These are phyloP conservation scores for Diphasiastrum complanatum DNA, from an alignment of 83 land plant genomes.

Conservation along the genomic window DNA sequence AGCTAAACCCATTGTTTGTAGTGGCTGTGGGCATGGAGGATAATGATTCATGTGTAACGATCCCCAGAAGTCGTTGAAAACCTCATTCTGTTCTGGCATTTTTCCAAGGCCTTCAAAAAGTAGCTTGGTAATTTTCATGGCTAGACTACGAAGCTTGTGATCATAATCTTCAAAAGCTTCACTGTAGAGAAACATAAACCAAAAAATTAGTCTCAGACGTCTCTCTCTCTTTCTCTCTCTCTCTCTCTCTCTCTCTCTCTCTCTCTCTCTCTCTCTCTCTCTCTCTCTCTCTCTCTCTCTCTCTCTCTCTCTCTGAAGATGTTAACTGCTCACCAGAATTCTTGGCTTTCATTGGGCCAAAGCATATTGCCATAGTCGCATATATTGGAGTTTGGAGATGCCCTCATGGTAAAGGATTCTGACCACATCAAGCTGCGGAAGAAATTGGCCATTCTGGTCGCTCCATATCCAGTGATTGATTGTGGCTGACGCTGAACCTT, in stretches of 20 bases:
- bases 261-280: too few relatives aligned
- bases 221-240: too few relatives aligned
- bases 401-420: slow-evolving; percentile 61
- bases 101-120: slow-evolving; percentile 7
- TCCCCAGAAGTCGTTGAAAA: slow-evolving; percentile 7
- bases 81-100: slow-evolving; percentile 25
- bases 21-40: slow-evolving; percentile 58
- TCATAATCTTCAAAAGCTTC: too few relatives aligned
- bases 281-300: not conserved
- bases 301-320: not conserved
- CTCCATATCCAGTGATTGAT: slow-evolving; percentile 52
- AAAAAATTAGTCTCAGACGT: too few relatives aligned
- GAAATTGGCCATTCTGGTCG: slow-evolving; percentile 38
- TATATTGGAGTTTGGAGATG: slow-evolving; percentile 27
- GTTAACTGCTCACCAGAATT: slow-evolving; percentile 51
- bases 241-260: too few relatives aligned
- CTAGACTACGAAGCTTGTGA: too few relatives aligned
- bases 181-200: too few relatives aligned
- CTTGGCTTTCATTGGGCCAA: slow-evolving; percentile 42
- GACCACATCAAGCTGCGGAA: slow-evolving; percentile 56
- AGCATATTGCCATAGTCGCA: slow-evolving; percentile 38
- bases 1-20: slow-evolving; percentile 59
- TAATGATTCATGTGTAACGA: slow-evolving; percentile 54
- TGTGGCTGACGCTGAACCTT: slow-evolving; percentile 43
- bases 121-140: too few relatives aligned